These are phyloP conservation scores for Cardamine chenopodiifolia DNA, from an alignment of 345 rosid genomes.

Conservation along the genomic window DNA sequence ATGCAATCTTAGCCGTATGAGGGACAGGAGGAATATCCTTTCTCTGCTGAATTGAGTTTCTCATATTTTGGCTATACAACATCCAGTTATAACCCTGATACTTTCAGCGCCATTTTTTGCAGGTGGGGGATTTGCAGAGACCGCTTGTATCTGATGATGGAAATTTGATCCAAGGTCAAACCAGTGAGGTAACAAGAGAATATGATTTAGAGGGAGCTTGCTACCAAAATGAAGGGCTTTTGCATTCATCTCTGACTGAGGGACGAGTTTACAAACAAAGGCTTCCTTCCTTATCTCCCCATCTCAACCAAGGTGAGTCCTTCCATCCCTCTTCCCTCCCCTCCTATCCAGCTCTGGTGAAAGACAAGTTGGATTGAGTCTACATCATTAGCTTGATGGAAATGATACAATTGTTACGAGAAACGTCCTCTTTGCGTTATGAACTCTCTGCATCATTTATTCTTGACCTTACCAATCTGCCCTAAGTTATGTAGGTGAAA, in stretches of 20 bases:
- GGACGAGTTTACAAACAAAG: slow-evolving; percentile 74
- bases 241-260: slow-evolving; percentile 51
- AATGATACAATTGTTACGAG: not conserved
- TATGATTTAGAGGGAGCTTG: slow-evolving; percentile 75
- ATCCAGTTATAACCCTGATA: slow-evolving; percentile 17
- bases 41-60: slow-evolving; percentile 19
- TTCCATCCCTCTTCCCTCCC: slow-evolving; percentile 22
- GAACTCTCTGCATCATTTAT: slow-evolving; percentile 22
- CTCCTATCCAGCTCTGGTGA: slow-evolving; percentile 7
- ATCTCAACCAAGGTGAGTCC: slow-evolving; percentile 49
- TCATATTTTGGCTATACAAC: not conserved
- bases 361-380: not conserved
- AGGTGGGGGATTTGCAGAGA: slow-evolving; percentile 72
- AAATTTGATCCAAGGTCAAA: slow-evolving; percentile 47
- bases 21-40: not conserved
- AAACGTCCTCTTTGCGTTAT: not conserved
- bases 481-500: slow-evolving; percentile 55
- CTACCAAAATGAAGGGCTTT: slow-evolving; percentile 61
- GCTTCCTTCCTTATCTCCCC: slow-evolving; percentile 56
- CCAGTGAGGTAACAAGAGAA: slow-evolving; percentile 56
- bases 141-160: slow-evolving; percentile 69
- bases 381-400: slow-evolving; percentile 2
- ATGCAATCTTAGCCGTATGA: not conserved
- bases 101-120: slow-evolving; percentile 19
- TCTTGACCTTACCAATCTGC: slow-evolving; percentile 3